Evolutionary conservation across 75 land plant species (phyloP).

Genomic region (Sequoiadendron giganteum): DNA sequence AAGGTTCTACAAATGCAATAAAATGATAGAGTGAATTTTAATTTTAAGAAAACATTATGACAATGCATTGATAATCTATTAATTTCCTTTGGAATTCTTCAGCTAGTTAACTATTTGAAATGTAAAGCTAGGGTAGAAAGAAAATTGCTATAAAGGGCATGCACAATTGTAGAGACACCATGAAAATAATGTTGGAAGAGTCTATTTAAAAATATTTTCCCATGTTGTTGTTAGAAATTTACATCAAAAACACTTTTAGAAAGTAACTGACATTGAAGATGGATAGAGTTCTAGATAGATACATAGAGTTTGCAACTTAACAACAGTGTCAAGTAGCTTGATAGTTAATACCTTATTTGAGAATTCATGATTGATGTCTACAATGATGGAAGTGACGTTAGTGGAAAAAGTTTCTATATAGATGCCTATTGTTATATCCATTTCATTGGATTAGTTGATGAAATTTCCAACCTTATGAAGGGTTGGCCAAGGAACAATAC

Average conservation of each 20-base stretch:
- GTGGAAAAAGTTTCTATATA: not conserved
- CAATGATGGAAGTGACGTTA: not conserved
- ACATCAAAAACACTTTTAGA: not conserved
- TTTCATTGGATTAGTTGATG: not conserved
- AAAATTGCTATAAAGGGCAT: slow-evolving; percentile 23
- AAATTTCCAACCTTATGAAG: not conserved
- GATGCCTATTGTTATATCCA: not conserved
- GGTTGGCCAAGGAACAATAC: not conserved
- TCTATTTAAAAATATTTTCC: no score
- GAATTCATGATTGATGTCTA: not conserved
- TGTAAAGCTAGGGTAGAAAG: not conserved
- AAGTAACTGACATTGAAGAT: not conserved
- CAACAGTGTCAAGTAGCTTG: not conserved
- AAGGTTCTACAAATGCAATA: not conserved
- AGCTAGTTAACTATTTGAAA: not conserved
- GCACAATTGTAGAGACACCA: slow-evolving; percentile 96
- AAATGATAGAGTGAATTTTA: not conserved
- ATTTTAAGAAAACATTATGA: not conserved
- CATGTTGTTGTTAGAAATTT: not conserved
- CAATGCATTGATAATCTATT: not conserved
- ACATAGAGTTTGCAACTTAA: not conserved
- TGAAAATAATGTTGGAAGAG: no score
- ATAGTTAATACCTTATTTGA: not conserved
- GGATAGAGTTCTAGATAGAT: not conserved
- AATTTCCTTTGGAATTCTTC: not conserved